Conservation (phyloP, 2,329 filamentous ascomycete species). For the Penicillium sp. region DNA sequence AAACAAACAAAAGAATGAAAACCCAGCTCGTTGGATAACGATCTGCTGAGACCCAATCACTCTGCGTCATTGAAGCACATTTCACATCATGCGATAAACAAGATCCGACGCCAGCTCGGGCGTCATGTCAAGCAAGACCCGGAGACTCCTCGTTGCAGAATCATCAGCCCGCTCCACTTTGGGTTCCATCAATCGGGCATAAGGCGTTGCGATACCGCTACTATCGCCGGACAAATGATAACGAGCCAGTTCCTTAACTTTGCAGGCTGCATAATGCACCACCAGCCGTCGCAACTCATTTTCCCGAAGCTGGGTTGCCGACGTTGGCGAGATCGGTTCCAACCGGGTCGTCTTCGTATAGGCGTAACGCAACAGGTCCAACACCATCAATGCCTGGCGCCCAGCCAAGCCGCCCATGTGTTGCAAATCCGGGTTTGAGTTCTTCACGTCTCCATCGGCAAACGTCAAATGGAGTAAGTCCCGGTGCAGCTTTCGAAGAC, state of each 20-base stretch:
- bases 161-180: constrained; percentile 9
- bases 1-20: constrained; percentile 1
- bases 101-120: constrained; percentile 40
- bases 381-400: constrained; percentile 31
- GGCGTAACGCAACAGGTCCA: constrained; percentile 37
- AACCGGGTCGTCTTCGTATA: constrained; percentile 38
- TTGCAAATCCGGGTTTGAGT: constrained; percentile 11
- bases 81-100: constrained; percentile 40
- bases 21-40: neutral
- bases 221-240: constrained; percentile 30
- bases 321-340: constrained; percentile 35
- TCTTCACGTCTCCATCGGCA: constrained; percentile 13
- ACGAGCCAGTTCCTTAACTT: constrained; percentile 34
- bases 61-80: constrained; percentile 16
- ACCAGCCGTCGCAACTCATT: constrained; percentile 40
- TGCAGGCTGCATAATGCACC: constrained; percentile 39
- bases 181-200: constrained; percentile 17
- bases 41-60: constrained; percentile 8
- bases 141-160: constrained; percentile 29
- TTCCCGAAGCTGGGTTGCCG: constrained; percentile 34
- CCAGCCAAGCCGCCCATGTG: constrained; percentile 22
- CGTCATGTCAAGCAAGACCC: constrained; percentile 33
- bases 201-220: constrained; percentile 20
- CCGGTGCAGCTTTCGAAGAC: constrained; percentile 37
- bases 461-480: constrained; percentile 34